Percentiles rank a stretch among this genome's conserved stretches.
Evolutionary conservation across 345 rosid genomes (phyloP).

Genomic region (Corymbia maculata): DNA sequence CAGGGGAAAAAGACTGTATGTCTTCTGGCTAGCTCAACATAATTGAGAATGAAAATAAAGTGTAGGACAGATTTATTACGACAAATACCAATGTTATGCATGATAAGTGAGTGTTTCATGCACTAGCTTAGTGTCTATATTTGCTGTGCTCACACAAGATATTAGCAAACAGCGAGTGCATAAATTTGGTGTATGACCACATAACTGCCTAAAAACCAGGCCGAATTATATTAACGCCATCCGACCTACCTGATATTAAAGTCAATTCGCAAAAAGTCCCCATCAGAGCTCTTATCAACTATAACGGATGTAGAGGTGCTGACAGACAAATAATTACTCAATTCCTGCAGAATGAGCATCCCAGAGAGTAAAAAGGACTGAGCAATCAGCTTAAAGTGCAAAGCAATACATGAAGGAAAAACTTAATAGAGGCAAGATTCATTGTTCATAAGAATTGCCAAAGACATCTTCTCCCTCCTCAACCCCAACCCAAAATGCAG

Average conservation of each 20-base stretch:
- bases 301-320: constrained; percentile 75
- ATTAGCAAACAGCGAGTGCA: background rate
- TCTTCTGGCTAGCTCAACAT: background rate
- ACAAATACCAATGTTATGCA: background rate
- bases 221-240: background rate
- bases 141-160: background rate
- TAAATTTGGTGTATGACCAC: background rate
- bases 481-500: background rate
- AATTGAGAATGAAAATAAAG: background rate
- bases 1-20: background rate
- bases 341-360: constrained; percentile 46
- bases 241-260: constrained; percentile 69
- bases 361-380: background rate
- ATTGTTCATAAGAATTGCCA: background rate
- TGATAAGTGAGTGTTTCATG: background rate
- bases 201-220: background rate
- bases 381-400: background rate
- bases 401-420: background rate
- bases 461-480: background rate
- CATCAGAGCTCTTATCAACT: constrained; percentile 88
- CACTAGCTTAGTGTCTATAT: background rate
- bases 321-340: constrained; percentile 70
- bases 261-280: constrained; percentile 84
- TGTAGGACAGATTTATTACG: background rate
- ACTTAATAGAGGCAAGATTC: background rate